phyloP scores from a whole-genome alignment of 352 stramenopile genomes.

The Hyaloperonospora brassicae region DNA sequence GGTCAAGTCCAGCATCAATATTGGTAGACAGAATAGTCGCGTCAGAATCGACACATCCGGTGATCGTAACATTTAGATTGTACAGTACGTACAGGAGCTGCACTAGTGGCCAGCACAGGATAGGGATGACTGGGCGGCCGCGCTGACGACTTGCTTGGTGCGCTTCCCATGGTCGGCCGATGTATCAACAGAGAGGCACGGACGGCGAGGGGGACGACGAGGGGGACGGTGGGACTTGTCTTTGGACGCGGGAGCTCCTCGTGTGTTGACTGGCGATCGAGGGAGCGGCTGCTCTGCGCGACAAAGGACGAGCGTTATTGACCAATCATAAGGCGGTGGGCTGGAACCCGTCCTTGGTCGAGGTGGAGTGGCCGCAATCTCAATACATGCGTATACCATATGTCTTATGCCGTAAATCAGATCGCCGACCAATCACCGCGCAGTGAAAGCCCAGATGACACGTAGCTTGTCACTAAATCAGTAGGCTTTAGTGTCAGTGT shows the following conservation, averaged over 20 bases:
- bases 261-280: slow-evolving; percentile 28
- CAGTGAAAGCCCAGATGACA: no score
- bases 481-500: no score
- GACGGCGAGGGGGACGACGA: no score
- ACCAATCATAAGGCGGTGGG: no score
- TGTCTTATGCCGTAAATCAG: no score
- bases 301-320: no score
- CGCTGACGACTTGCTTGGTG: slow-evolving; percentile 29
- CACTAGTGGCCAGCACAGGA: slow-evolving; percentile 65
- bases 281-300: slow-evolving; percentile 6
- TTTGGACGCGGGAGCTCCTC: slow-evolving; percentile 11
- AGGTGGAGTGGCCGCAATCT: no score
- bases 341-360: no score
- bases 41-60: background rate
- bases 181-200: slow-evolving; percentile 6
- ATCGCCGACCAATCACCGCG: no score
- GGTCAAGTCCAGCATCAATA: background rate
- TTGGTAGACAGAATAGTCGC: background rate
- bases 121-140: slow-evolving; percentile 21
- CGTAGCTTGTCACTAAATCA: no score
- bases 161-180: slow-evolving; percentile 41
- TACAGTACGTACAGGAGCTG: slow-evolving; percentile 35
- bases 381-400: no score
- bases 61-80: no score
- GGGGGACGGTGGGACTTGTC: slow-evolving; percentile 7